A percentile compares a stretch with the other conserved stretches of the same genome.
Evolutionary conservation across 176 grass and related monocot species (phyloP).

Genomic region (Cenchrus fungigraminus): DNA sequence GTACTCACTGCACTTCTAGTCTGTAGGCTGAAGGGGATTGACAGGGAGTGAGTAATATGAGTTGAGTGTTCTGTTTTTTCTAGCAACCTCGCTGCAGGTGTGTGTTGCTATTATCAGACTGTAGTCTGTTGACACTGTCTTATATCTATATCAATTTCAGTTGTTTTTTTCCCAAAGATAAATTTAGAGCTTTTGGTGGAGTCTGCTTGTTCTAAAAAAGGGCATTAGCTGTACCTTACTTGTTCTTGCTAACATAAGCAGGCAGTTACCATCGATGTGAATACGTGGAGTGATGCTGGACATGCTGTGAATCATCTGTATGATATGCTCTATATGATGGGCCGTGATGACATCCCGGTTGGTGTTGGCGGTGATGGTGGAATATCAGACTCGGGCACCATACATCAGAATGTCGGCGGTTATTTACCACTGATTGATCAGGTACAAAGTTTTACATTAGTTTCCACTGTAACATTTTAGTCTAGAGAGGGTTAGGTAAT

Average conservation of each 20-base stretch:
- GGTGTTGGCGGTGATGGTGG: slow-evolving; percentile 87
- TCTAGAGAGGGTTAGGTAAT: background rate
- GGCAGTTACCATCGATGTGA: slow-evolving; percentile 69
- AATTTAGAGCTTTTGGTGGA: background rate
- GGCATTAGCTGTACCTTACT: background rate
- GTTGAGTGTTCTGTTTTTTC: background rate
- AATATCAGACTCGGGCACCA: slow-evolving; percentile 66
- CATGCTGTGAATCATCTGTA: slow-evolving; percentile 86
- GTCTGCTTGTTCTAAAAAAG: background rate
- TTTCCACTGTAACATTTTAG: background rate
- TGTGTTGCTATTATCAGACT: background rate
- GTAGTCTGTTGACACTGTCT: background rate
- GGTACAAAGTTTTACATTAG: slow-evolving; percentile 35
- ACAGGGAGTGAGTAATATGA: background rate
- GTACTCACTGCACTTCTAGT: no score
- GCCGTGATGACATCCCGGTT: slow-evolving; percentile 70
- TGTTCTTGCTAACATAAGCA: slow-evolving; percentile 21
- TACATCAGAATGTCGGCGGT: slow-evolving; percentile 73
- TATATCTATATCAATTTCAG: background rate
- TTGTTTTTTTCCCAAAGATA: background rate
- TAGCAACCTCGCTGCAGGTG: background rate
- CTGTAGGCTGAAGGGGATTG: background rate
- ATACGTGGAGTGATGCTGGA: slow-evolving; percentile 71
- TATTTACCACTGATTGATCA: slow-evolving; percentile 82
- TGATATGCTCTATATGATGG: slow-evolving; percentile 93